Evolutionary conservation across 345 rosid genomes (phyloP).

Genomic region (Ceriops tagal): DNA sequence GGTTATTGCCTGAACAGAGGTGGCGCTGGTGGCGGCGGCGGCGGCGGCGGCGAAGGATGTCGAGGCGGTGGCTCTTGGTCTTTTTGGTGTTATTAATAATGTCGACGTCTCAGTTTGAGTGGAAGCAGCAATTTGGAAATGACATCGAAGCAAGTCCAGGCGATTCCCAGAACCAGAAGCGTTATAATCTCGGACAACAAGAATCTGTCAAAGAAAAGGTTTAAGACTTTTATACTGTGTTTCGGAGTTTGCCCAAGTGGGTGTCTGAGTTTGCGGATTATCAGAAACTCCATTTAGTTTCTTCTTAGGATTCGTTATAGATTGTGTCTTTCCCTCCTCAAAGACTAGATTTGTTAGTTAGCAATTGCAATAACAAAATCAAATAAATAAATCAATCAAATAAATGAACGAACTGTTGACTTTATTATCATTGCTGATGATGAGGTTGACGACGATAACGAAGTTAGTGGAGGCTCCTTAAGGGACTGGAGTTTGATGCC

Average conservation of each 20-base stretch:
- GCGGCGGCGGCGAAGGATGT: constrained; percentile 34
- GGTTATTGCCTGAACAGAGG: not conserved
- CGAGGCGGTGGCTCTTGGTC: constrained; percentile 67
- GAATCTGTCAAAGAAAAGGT: constrained; percentile 72
- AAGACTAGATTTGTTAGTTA: not conserved
- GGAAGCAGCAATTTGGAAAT: constrained; percentile 65
- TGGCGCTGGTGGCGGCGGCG: not conserved
- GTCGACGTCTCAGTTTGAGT: constrained; percentile 67
- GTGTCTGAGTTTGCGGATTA: not conserved
- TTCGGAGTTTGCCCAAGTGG: not conserved
- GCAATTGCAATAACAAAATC: no score
- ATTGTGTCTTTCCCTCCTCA: not conserved
- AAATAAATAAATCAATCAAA: no score
- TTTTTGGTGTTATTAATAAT: constrained; percentile 56
- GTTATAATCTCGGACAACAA: constrained; percentile 34
- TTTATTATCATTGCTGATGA: no score
- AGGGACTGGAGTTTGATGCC: not conserved
- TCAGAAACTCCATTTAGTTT: not conserved
- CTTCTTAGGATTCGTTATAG: not conserved
- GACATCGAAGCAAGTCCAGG: constrained; percentile 45
- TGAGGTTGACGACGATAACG: not conserved
- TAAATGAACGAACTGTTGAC: no score
- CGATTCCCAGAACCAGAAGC: constrained; percentile 35
- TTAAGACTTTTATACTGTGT: constrained; percentile 7
- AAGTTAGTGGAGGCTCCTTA: not conserved